These are phyloP conservation scores for Ceratobasidium sp. DNA, from an alignment of 1,284 basidiomycete genomes.

Conservation along the genomic window DNA sequence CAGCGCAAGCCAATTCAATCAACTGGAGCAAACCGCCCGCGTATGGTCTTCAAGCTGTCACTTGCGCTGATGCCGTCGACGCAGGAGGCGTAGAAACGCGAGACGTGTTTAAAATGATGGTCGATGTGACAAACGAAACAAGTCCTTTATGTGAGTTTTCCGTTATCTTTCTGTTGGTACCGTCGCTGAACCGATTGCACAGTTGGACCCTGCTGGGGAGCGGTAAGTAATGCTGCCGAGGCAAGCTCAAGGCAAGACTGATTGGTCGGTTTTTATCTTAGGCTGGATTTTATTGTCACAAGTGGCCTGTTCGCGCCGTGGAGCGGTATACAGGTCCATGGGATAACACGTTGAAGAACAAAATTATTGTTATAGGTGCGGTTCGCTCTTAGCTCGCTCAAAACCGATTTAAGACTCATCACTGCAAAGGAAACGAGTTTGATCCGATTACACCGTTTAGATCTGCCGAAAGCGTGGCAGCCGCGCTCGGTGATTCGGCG, in stretches of 20 bases:
- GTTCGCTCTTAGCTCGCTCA: not conserved
- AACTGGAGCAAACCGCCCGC: not conserved
- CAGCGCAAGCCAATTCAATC: not conserved
- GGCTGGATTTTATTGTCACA: slow-evolving; percentile 18
- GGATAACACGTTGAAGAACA: slow-evolving; percentile 29
- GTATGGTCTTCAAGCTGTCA: slow-evolving; percentile 26
- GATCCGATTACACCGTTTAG: slow-evolving; percentile 45
- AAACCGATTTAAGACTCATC: not conserved
- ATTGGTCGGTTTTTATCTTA: not conserved
- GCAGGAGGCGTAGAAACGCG: slow-evolving; percentile 23
- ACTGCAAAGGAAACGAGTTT: slow-evolving; percentile 26
- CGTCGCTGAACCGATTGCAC: not conserved
- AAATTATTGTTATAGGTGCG: slow-evolving; percentile 40
- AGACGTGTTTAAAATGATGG: slow-evolving; percentile 38
- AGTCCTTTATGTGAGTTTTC: slow-evolving; percentile 29
- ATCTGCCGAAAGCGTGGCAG: slow-evolving; percentile 38
- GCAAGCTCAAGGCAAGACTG: not conserved
- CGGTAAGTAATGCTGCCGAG: not conserved
- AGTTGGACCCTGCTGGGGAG: slow-evolving; percentile 21
- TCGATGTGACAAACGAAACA: slow-evolving; percentile 4
- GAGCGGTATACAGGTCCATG: slow-evolving; percentile 35
- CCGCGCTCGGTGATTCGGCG: slow-evolving; percentile 36
- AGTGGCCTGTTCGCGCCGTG: slow-evolving; percentile 40
- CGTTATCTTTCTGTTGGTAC: not conserved
- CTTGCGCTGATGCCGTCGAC: slow-evolving; percentile 44